A percentile compares a stretch with the other conserved stretches of the same genome.
These are phyloP conservation scores for Nicotiana sylvestris DNA, from an alignment of 257 asterid genomes.

Conservation along the genomic window DNA sequence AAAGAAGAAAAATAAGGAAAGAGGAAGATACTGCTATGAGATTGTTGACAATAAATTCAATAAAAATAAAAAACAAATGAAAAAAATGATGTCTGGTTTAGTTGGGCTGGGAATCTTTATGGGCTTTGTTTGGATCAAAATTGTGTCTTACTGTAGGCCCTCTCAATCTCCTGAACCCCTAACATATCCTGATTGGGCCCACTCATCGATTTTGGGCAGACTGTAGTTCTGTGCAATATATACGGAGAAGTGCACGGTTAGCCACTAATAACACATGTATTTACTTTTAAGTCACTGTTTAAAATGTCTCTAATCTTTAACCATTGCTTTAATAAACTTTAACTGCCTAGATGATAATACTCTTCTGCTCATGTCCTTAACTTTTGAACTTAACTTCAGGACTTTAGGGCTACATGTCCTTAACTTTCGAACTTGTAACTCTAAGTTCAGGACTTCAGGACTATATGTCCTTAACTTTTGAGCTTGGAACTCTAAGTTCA, in stretches of 20 bases:
- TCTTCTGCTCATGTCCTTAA: no score
- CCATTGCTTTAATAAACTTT: no score
- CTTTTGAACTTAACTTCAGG: no score
- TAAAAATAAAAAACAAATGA: background rate
- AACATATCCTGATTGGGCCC: slow-evolving; percentile 14
- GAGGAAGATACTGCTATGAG: background rate
- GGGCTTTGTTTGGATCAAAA: background rate
- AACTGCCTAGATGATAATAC: no score
- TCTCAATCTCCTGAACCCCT: slow-evolving; percentile 29
- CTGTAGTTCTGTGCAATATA: slow-evolving; percentile 40
- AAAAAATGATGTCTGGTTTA: background rate
- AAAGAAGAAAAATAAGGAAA: background rate
- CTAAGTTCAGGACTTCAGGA: no score
- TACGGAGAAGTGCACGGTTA: background rate
- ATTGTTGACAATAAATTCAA: background rate
- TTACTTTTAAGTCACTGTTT: no score
- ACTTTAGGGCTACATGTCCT: no score
- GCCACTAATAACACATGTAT: no score
- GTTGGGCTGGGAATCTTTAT: background rate
- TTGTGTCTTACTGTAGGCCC: slow-evolving; percentile 23
- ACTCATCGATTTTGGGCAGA: slow-evolving; percentile 28
- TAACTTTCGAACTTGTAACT: no score
- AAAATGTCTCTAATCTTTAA: no score
- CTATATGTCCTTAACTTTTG: no score
- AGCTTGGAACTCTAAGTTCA: no score